Base-by-base conservation (phyloP, 768 basidiomycete species). In the Termitomyces sp. region DNA sequence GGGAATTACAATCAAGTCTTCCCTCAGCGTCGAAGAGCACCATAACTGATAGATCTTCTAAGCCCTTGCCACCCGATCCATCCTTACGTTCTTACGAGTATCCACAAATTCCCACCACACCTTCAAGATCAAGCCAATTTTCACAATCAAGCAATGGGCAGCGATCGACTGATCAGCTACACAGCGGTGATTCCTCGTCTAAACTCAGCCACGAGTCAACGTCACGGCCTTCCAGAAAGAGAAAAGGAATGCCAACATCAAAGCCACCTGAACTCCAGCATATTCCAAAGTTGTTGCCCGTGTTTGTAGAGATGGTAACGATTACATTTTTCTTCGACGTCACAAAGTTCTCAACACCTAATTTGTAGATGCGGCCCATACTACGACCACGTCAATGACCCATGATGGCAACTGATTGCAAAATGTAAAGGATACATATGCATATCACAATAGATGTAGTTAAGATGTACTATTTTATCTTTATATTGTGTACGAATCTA, bases 281-380 rank as follows among this genome's bases (percentile, higher is more conserved):
- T 68, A 84, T 98, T 56, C 89, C 92, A n/a, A 80, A 86, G 62
- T 72, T 99, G 25, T 76, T 97, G 42, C 94, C 96, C 2, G 67
- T 98, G 32, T 98, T 98, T 72, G 83, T 89, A 48, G 97, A 98
- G 76, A 86, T 98, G 83, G 95, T 97, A 36, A 32, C 14, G 63
- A 69, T 86, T 75, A 32, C 25, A 58, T 59, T 38, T 54, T 52
- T 34, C 42, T 25, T 20, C 10, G 36, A 36, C 17, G 10, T 8
- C 15, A 25, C 7, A 31, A 32, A 37, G 2, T 29, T 50, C 37
- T 17, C 20, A 37, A 32, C 52, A 20, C 38, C 7, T 47, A 36
- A 25, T 29, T 11, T 48, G 31, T 51, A 83, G 81, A 79, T 82
- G 74, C 76, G 78, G 31, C 78, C 78, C 36, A 71, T 75, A 15